phyloP scores from a whole-genome alignment of 2,329 filamentous ascomycete genomes.

The Penicillium sp. region DNA sequence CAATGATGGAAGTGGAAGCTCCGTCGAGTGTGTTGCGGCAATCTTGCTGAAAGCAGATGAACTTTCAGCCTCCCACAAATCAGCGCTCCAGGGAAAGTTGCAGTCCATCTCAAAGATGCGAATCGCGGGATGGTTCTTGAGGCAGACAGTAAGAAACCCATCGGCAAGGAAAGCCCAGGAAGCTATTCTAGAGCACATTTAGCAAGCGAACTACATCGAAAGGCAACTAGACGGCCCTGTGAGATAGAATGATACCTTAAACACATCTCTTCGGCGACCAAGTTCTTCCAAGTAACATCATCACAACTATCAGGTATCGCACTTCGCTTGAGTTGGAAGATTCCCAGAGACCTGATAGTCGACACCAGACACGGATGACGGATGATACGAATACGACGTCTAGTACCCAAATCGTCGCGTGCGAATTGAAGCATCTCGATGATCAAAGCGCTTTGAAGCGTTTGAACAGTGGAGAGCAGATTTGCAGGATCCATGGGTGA shows the following conservation, averaged over 20 bases:
- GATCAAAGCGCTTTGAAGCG: slow-evolving; percentile 30
- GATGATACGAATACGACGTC: slow-evolving; percentile 32
- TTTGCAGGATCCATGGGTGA: slow-evolving; percentile 8
- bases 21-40: slow-evolving; percentile 5
- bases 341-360: slow-evolving; percentile 27
- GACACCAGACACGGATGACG: slow-evolving; percentile 32
- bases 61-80: slow-evolving; percentile 31
- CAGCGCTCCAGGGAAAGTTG: slow-evolving; percentile 30
- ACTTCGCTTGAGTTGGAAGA: slow-evolving; percentile 27
- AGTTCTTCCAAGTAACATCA: slow-evolving; percentile 21
- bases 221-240: neutral
- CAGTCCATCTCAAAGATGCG: slow-evolving; percentile 34
- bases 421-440: slow-evolving; percentile 35
- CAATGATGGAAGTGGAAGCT: slow-evolving; percentile 22
- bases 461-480: slow-evolving; percentile 19
- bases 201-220: neutral
- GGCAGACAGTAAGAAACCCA: slow-evolving; percentile 33
- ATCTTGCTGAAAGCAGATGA: slow-evolving; percentile 24
- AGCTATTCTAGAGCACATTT: slow-evolving; percentile 17
- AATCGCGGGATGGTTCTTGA: slow-evolving; percentile 31
- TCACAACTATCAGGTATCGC: slow-evolving; percentile 12
- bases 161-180: slow-evolving; percentile 34
- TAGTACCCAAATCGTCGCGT: slow-evolving; percentile 26
- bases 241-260: slow-evolving; percentile 16
- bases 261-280: slow-evolving; percentile 28